phyloP scores from a whole-genome alignment of 164 flowering plant genomes.

The Dillenia turbinata region DNA sequence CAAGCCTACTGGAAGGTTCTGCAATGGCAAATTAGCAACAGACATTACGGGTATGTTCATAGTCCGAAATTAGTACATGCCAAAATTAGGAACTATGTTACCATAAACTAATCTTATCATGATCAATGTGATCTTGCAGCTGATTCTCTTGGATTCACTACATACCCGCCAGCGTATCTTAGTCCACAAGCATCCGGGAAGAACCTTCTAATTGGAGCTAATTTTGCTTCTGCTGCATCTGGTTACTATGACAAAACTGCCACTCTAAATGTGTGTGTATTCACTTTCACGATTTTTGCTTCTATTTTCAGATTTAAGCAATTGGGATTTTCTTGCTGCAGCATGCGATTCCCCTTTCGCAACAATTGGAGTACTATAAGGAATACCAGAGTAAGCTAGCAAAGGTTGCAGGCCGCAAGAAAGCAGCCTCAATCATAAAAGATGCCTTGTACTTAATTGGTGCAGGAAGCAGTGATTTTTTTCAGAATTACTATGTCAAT shows the following conservation, averaged over 20 bases:
- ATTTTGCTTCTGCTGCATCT: constrained; percentile 93
- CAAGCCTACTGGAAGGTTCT: constrained; percentile 84
- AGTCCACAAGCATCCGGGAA: constrained; percentile 91
- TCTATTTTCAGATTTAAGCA: neutral
- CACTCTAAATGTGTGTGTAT: constrained; percentile 42
- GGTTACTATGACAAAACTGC: constrained; percentile 89
- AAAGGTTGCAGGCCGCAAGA: constrained; percentile 51
- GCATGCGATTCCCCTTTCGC: constrained; percentile 72
- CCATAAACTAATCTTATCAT: too few species aligned
- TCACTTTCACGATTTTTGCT: neutral
- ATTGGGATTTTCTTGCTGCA: constrained; percentile 20
- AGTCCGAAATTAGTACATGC: too few species aligned
- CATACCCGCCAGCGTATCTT: constrained; percentile 73
- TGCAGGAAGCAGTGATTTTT: constrained; percentile 71
- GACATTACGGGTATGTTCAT: constrained; percentile 67
- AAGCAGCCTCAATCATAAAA: constrained; percentile 61
- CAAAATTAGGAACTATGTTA: too few species aligned
- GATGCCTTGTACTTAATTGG: constrained; percentile 62
- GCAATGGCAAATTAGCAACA: constrained; percentile 94
- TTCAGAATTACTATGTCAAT: constrained; percentile 85
- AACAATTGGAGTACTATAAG: constrained; percentile 69
- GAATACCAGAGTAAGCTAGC: constrained; percentile 74
- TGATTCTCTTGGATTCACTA: constrained; percentile 80
- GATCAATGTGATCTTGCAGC: constrained; percentile 37
- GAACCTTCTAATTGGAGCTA: constrained; percentile 82